Evolutionary conservation across 1,284 basidiomycete genomes (phyloP).

Genomic region (Xanthoconium separans): DNA sequence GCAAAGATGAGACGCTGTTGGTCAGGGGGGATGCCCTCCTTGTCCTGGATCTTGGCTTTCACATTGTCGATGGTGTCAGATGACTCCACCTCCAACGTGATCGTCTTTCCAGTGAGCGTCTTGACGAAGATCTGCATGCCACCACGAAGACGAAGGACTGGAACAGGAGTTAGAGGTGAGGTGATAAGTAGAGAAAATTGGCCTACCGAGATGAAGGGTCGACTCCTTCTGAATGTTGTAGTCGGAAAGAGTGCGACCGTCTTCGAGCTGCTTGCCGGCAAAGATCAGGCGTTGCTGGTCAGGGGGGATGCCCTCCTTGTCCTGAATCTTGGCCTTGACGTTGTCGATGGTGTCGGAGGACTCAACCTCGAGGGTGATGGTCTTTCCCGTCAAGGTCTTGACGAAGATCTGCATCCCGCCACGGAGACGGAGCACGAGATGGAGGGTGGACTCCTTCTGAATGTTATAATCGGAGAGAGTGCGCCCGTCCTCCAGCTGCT

Average conservation of each 20-base stretch:
- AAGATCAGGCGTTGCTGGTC: slow-evolving; percentile 84
- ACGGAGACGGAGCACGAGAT: slow-evolving; percentile 83
- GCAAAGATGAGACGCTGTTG: slow-evolving; percentile 85
- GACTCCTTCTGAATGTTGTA: slow-evolving; percentile 79
- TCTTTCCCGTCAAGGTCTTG: slow-evolving; percentile 90
- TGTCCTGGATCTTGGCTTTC: slow-evolving; percentile 84
- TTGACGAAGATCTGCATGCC: slow-evolving; percentile 79
- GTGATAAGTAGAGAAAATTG: rapidly evolving
- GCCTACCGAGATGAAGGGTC: slow-evolving; percentile 58
- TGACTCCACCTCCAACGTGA: slow-evolving; percentile 86
- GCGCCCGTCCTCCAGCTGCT: slow-evolving; percentile 82
- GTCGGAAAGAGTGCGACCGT: slow-evolving; percentile 81
- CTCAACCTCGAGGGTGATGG: slow-evolving; percentile 92
- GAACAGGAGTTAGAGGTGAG: neutral
- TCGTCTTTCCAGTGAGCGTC: slow-evolving; percentile 80
- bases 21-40: slow-evolving; percentile 83
- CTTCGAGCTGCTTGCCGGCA: slow-evolving; percentile 83
- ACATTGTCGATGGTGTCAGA: slow-evolving; percentile 90
- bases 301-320: slow-evolving; percentile 80
- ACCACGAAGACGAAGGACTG: slow-evolving; percentile 65
- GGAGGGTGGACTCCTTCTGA: slow-evolving; percentile 79
- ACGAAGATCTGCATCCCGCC: slow-evolving; percentile 92
- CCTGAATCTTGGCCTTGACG: slow-evolving; percentile 82
- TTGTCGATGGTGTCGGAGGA: slow-evolving; percentile 90
- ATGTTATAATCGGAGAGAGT: slow-evolving; percentile 85